Conservation (phyloP, 1,139 yeast genomes). For the Scheffersomyces insectosa region DNA sequence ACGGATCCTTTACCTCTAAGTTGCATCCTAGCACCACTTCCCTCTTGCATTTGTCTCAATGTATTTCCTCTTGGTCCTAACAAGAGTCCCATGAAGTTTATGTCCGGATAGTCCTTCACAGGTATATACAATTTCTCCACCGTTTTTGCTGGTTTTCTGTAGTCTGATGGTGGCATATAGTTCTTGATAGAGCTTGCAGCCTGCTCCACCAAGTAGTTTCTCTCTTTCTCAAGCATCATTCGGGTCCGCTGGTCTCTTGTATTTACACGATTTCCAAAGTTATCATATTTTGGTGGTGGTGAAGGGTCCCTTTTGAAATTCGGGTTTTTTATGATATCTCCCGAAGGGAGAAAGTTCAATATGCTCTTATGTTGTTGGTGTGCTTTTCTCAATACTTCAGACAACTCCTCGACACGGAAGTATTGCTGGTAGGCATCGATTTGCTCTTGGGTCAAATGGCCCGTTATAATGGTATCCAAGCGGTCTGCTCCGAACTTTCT, state of each 20-base stretch:
- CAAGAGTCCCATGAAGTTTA: constrained; percentile 87
- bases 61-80: constrained; percentile 97
- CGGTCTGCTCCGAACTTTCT: constrained; percentile 29
- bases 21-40: constrained; percentile 83
- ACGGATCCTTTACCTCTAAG: constrained; percentile 94
- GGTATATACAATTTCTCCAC: constrained; percentile 86
- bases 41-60: constrained; percentile 72
- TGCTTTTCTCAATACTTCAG: constrained; percentile 43
- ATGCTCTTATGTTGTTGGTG: constrained; percentile 52
- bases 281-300: constrained; percentile 92
- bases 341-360: constrained; percentile 39
- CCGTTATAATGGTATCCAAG: constrained; percentile 45
- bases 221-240: constrained; percentile 69
- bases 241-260: constrained; percentile 73
- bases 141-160: constrained; percentile 67
- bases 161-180: constrained; percentile 79
- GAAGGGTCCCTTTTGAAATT: constrained; percentile 66
- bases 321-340: constrained; percentile 23
- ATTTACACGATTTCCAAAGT: constrained; percentile 77
- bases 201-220: constrained; percentile 72
- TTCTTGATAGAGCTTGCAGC: constrained; percentile 76
- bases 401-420: constrained; percentile 78
- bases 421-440: constrained; percentile 75
- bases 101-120: constrained; percentile 82
- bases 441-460: constrained; percentile 79